Conservation (phyloP, 1,284 basidiomycete species). For the Ceratobasidium sp. region DNA sequence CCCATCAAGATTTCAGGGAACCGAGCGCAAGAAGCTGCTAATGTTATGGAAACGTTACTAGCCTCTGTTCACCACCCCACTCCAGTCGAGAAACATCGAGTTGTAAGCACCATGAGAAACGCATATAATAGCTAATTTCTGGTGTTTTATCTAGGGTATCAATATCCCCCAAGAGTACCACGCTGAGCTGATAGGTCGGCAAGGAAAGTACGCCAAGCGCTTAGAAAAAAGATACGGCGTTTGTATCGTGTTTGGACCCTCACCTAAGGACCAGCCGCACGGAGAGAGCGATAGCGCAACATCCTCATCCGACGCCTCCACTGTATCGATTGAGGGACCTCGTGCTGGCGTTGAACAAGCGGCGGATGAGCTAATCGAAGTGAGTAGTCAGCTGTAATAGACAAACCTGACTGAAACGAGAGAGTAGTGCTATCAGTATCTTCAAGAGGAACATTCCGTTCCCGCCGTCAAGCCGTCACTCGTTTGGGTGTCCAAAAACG, state of each 20-base stretch:
- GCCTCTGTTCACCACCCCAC: neutral
- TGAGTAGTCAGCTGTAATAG: neutral
- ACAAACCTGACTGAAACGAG: neutral
- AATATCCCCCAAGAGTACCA: neutral
- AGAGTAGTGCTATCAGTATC: neutral
- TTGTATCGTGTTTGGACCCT: neutral
- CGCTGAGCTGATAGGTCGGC: neutral
- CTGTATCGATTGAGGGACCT: neutral
- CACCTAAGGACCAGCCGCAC: neutral
- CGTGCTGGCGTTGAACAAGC: neutral
- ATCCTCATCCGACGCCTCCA: too few relatives aligned
- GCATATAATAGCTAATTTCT: neutral
- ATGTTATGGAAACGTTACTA: neutral
- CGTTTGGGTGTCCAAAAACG: slow-evolving; percentile 1
- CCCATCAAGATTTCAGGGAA: neutral
- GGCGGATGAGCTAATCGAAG: neutral
- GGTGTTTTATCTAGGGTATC: neutral
- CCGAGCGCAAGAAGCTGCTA: neutral
- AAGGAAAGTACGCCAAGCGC: neutral
- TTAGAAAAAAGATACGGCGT: neutral
- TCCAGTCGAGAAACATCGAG: neutral
- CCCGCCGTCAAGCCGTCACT: neutral
- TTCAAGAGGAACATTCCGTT: neutral
- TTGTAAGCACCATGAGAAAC: neutral
- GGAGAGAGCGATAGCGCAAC: neutral